Base-by-base conservation (phyloP, 495 filamentous ascomycete genomes). In the Hypoxylon perforatum region DNA sequence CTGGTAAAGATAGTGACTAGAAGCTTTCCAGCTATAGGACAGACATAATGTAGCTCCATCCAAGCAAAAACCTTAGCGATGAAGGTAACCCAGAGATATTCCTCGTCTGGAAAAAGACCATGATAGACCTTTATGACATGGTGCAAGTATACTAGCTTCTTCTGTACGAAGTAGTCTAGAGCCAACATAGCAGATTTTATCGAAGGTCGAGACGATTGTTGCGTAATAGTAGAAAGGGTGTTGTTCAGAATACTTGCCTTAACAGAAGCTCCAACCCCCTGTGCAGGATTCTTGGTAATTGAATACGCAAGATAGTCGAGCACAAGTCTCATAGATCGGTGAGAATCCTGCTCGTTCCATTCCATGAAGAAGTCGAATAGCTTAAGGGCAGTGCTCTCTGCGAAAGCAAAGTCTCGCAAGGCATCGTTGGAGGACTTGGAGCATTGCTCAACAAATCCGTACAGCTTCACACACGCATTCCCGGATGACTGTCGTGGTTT, bases 301-400 rank as follows among this genome's bases (percentile, higher is more conserved):
- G 87, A 80, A 17, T 78, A 74, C 33, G 80, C 80, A 52, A 91
- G 73, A 42, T 86, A 82, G 65, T 86, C 80, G 45, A 96, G 75
- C 0, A 94, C 80, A 63, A 92, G 89, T 71, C 88, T 88, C 83
- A 93, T 84, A 25, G 91, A 88, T 52, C 92, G 90, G 22, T 89
- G 84, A 59, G 89, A 89, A 35, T 90, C 85, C 65, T 87, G 85
- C 64, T 94, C 90, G 63, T 87, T 92, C 77, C 87, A 90, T 57
- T 87, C 82, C 61, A 96, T 78, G 65, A 88, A 94, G 49, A 91
- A 86, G 12, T 87, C 77, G 70, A 95, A 92, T 3, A 91, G 73
- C 42, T 80, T 77, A 11, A 81, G 67, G 77, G 88, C 91, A 9
- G 82, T 80, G 14, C 72, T 66, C 19, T 85, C 70, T 12, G 82